Conservation (phyloP, 169 alveolate species). For the Theileria orientalis region DNA sequence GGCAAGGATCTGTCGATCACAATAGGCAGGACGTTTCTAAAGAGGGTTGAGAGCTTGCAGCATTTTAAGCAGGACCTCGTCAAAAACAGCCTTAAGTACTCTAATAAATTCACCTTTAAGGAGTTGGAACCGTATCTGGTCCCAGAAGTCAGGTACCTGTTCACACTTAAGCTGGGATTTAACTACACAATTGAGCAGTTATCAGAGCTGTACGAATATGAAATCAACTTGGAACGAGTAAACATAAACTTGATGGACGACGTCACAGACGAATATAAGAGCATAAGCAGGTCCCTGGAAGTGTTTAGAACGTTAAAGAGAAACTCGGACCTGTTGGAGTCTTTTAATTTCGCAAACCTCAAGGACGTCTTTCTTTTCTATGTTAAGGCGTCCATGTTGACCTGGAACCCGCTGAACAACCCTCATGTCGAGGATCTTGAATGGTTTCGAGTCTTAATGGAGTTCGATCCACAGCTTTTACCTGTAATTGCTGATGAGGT, state of each 20-base stretch:
- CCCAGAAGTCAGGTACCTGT: not conserved
- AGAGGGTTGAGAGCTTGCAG: slow-evolving; percentile 3
- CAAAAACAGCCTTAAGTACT: not conserved
- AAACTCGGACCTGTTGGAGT: not conserved
- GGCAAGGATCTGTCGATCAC: slow-evolving; percentile 23
- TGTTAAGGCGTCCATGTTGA: slow-evolving; percentile 19
- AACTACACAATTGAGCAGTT: not conserved
- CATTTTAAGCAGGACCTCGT: not conserved
- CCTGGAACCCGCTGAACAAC: slow-evolving; percentile 35
- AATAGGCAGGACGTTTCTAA: not conserved
- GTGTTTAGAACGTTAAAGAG: not conserved
- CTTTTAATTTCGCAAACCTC: slow-evolving; percentile 11
- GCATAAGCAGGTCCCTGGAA: not conserved
- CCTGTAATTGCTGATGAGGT: slow-evolving; percentile 30
- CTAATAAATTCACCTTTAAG: not conserved
- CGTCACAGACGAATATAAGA: slow-evolving; percentile 8
- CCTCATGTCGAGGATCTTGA: slow-evolving; percentile 13
- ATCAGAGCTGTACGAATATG: slow-evolving; percentile 17
- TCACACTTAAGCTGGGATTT: not conserved
- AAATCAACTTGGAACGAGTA: not conserved
- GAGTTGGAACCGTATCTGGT: not conserved
- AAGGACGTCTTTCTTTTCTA: slow-evolving; percentile 16
- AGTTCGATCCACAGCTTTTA: slow-evolving; percentile 17
- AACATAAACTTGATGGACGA: slow-evolving; percentile 16
- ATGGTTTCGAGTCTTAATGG: slow-evolving; percentile 26